Evolutionary conservation across 495 filamentous ascomycete genomes (phyloP).

Genomic region (Penicillium canescens): DNA sequence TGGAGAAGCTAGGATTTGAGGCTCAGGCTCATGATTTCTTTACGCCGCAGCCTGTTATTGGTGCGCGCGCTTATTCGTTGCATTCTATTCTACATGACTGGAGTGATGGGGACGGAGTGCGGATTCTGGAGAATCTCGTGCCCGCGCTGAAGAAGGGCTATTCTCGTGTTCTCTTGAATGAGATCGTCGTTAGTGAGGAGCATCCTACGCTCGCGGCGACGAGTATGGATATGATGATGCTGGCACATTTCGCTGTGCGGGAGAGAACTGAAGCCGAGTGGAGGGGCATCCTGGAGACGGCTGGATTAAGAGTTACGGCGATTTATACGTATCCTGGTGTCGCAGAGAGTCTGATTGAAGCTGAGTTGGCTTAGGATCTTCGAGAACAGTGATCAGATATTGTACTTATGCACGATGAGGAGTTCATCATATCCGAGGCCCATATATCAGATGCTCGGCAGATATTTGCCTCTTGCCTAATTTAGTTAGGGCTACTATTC

Average conservation of each 20-base stretch:
- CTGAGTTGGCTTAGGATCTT: conserved; percentile 16
- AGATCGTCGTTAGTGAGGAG: conserved; percentile 49
- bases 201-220: conserved; percentile 41
- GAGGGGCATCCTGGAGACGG: conserved; percentile 39
- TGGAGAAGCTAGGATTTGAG: conserved; percentile 6
- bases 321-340: conserved; percentile 24
- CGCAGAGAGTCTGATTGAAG: conserved; percentile 35
- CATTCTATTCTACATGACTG: conserved; percentile 54
- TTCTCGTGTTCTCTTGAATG: conserved; percentile 51
- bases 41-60: conserved; percentile 48
- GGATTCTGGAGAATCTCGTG: conserved; percentile 44
- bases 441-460: no score
- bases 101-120: conserved; percentile 43
- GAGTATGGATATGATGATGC: conserved; percentile 48
- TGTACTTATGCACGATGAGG: no score
- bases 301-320: conserved; percentile 62
- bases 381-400: no score
- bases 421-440: no score
- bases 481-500: no score
- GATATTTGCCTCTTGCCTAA: no score
- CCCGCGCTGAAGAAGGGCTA: conserved; percentile 52
- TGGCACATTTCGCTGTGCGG: conserved; percentile 30
- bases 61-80: conserved; percentile 36
- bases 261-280: conserved; percentile 39
- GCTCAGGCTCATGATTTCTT: conserved; percentile 49